phyloP scores from a whole-genome alignment of 108 stramenopile species.

The Fistulifera pelliculosa region DNA sequence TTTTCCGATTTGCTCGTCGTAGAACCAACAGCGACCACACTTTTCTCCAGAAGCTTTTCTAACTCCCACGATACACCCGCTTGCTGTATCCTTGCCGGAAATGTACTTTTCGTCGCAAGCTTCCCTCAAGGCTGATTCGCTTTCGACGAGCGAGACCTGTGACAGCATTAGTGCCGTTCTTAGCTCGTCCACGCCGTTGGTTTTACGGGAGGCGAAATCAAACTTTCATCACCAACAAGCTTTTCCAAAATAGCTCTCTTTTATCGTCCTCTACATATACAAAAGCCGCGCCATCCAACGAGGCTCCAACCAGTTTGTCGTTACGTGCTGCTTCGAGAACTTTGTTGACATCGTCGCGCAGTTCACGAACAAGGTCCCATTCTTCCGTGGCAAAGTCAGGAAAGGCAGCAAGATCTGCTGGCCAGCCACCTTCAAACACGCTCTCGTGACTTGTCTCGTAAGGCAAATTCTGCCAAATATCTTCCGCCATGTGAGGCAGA shows the following conservation, averaged over 20 bases:
- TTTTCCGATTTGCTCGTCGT: slow-evolving; percentile 65
- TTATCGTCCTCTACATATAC: slow-evolving; percentile 60
- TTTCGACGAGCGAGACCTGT: slow-evolving; percentile 72
- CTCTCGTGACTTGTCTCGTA: slow-evolving; percentile 53
- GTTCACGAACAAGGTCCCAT: slow-evolving; percentile 59
- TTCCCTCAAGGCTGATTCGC: slow-evolving; percentile 26
- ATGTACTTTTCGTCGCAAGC: slow-evolving; percentile 59
- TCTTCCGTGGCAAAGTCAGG: slow-evolving; percentile 42
- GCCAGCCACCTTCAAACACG: slow-evolving; percentile 77
- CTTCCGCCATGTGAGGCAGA: slow-evolving; percentile 96
- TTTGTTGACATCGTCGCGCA: slow-evolving; percentile 86
- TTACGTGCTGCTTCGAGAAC: slow-evolving; percentile 66
- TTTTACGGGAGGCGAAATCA: slow-evolving; percentile 68
- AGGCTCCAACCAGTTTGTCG: slow-evolving; percentile 86
- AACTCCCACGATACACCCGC: slow-evolving; percentile 76
- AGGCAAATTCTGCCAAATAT: slow-evolving; percentile 91
- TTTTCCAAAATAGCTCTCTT: slow-evolving; percentile 34
- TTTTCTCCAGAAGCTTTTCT: slow-evolving; percentile 69
- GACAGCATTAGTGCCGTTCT: slow-evolving; percentile 82
- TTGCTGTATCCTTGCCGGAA: slow-evolving; percentile 41
- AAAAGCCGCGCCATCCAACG: slow-evolving; percentile 72
- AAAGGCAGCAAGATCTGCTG: slow-evolving; percentile 39
- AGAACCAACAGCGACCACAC: slow-evolving; percentile 89
- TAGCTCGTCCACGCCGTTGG: slow-evolving; percentile 87
- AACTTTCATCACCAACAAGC: slow-evolving; percentile 63